Evolutionary conservation across 768 basidiomycete species (phyloP).

Genomic region (Lepiota venenata): DNA sequence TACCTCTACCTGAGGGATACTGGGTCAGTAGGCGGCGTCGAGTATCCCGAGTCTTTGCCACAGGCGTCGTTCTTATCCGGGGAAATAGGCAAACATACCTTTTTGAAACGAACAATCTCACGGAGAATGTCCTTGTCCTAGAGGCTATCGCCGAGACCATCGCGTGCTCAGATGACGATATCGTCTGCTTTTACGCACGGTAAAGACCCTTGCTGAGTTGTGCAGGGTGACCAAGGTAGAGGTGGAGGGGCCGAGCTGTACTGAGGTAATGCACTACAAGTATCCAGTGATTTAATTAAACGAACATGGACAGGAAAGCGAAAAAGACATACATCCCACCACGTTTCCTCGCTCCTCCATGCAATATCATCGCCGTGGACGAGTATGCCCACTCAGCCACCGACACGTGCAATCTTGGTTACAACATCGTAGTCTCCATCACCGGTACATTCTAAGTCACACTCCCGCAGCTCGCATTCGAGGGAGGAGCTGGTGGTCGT

Average conservation of each 20-base stretch:
- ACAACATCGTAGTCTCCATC: constrained; percentile 44
- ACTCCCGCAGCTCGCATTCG: constrained; percentile 6
- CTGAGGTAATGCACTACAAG: constrained; percentile 39
- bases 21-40: neutral
- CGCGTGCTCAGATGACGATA: constrained; percentile 79
- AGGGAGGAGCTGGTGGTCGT: neutral
- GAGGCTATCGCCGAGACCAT: constrained; percentile 82
- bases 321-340: constrained; percentile 62
- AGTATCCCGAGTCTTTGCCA: constrained; percentile 2
- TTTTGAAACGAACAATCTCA: constrained; percentile 62
- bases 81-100: constrained; percentile 5
- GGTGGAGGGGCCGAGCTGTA: constrained; percentile 39
- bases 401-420: constrained; percentile 79
- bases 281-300: neutral
- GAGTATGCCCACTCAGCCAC: constrained; percentile 86
- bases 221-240: constrained; percentile 24
- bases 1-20: neutral
- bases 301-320: neutral
- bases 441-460: neutral
- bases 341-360: constrained; percentile 92
- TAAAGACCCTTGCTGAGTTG: constrained; percentile 61
- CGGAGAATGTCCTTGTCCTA: constrained; percentile 89
- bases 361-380: constrained; percentile 75
- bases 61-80: neutral
- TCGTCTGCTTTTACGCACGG: constrained; percentile 68